Base-by-base conservation (phyloP, 805 yeast genomes). In the Saccharomyces eubayanus region DNA sequence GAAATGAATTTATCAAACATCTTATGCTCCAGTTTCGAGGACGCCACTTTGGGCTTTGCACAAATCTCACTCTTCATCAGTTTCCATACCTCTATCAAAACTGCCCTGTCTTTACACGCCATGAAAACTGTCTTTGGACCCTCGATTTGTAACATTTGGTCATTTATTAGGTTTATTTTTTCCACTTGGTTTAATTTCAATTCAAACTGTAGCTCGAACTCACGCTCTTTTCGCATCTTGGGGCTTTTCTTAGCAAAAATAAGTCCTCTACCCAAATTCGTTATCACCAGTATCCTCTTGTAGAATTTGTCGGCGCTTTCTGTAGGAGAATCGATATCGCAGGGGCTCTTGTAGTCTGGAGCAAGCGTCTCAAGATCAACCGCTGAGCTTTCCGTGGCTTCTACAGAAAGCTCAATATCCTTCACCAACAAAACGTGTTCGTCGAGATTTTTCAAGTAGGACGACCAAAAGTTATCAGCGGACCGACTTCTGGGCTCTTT, bases 381-480 rank as follows among this genome's bases (percentile, higher is more conserved):
- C 12, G 16, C 5, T 31, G 16, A 14, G 16, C 14, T 14, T 6
- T 14, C 43, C 8, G 20, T 8, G 43, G 16, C 16, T 8, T 8
- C 24, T n/a, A 11, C 24, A 4, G 43, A 36, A 16, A 36, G 9
- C 43, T 16, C 43, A 5, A 36, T 24, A 10, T 36, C 47, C 43
- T 31, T 81, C 78, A 1, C 86, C 88, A 36, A 76, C 77, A 83
- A 53, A 1, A 85, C 76, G 53, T 89, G 72, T 62, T 86, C 94
- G 51, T 83, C 82, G 0, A 75, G 67, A 61, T 78, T 80, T 24
- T 67, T 71, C 57, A 86, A 68, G 60, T 72, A 82, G 43, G 74
- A 72, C 4, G 74, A 73, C 86, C 89, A 85, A 16, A 36, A 16
- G 10, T 1, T 8, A 12, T 36, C 43, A 36, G 43, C 16, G 9